phyloP scores from a whole-genome alignment of 495 filamentous ascomycete genomes.

The Penicillium bialowiezense region DNA sequence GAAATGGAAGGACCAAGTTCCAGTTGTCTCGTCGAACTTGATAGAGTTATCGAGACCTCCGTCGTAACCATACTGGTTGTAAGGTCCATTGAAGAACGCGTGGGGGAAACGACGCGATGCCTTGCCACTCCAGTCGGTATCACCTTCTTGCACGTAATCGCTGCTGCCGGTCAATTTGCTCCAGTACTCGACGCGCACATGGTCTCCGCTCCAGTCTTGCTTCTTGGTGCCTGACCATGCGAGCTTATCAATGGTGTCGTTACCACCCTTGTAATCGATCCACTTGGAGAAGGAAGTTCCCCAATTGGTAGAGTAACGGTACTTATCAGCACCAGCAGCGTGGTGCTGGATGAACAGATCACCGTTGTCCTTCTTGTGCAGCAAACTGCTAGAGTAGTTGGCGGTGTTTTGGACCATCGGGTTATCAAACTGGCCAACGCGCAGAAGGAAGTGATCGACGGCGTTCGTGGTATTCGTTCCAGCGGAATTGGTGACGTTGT shows the following conservation, averaged over 20 bases:
- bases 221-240: constrained; percentile 59
- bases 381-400: constrained; percentile 56
- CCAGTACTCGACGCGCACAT: constrained; percentile 68
- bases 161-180: constrained; percentile 61
- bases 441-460: constrained; percentile 54
- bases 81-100: constrained; percentile 61
- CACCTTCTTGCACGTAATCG: constrained; percentile 61
- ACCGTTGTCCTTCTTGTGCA: constrained; percentile 39
- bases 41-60: constrained; percentile 56
- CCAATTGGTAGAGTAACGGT: constrained; percentile 62
- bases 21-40: constrained; percentile 43
- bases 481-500: constrained; percentile 44
- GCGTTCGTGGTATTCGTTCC: constrained; percentile 39
- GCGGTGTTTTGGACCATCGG: constrained; percentile 56
- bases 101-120: constrained; percentile 57
- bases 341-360: constrained; percentile 54
- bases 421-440: constrained; percentile 56
- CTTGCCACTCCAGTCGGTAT: constrained; percentile 37
- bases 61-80: constrained; percentile 68
- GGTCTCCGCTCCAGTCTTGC: constrained; percentile 64
- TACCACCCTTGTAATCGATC: constrained; percentile 51
- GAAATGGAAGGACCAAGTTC: constrained; percentile 58
- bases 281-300: constrained; percentile 59
- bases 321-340: constrained; percentile 62
- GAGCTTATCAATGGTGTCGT: constrained; percentile 40